Evolutionary conservation across 1,139 yeast species (phyloP).

Genomic region (Diutina sp.): DNA sequence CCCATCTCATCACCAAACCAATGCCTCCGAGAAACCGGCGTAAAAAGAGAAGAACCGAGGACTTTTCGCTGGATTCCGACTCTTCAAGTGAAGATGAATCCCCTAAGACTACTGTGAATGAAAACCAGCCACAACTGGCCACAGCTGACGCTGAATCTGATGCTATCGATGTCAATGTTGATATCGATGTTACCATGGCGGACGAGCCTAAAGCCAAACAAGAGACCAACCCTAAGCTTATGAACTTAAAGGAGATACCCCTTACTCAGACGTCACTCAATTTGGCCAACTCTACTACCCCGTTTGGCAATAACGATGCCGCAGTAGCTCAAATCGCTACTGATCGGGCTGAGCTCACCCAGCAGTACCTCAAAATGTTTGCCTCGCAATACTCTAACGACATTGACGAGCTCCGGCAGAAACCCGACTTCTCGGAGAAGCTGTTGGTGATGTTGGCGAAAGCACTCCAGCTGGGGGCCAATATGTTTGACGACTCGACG

Average conservation of each 20-base stretch:
- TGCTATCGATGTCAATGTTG: constrained; percentile 3
- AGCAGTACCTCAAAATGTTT: constrained; percentile 42
- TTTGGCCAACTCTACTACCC: constrained; percentile 3
- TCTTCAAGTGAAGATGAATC: constrained; percentile 29
- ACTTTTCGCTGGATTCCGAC: constrained; percentile 31
- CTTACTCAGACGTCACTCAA: background rate
- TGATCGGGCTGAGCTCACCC: constrained; percentile 31
- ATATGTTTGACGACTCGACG: constrained; percentile 54
- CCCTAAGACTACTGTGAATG: constrained; percentile 7
- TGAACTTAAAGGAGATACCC: background rate
- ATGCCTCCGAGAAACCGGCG: constrained; percentile 9
- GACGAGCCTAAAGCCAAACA: constrained; percentile 6
- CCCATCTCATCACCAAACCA: background rate
- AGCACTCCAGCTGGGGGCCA: constrained; percentile 51
- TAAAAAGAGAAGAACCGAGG: constrained; percentile 75
- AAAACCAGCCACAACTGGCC: constrained; percentile 5
- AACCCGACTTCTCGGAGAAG: constrained; percentile 48
- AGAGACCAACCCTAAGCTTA: background rate
- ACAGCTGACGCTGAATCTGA: background rate
- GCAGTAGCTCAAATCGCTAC: constrained; percentile 11
- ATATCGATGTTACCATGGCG: constrained; percentile 18
- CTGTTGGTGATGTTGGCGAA: constrained; percentile 53
- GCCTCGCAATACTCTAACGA: constrained; percentile 51
- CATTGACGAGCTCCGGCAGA: constrained; percentile 46
- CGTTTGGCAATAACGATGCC: constrained; percentile 10